A percentile compares a stretch with the other conserved stretches of the same genome.
phyloP scores from a whole-genome alignment of 176 grass and related monocot genomes.

The Thinopyrum elongatum region DNA sequence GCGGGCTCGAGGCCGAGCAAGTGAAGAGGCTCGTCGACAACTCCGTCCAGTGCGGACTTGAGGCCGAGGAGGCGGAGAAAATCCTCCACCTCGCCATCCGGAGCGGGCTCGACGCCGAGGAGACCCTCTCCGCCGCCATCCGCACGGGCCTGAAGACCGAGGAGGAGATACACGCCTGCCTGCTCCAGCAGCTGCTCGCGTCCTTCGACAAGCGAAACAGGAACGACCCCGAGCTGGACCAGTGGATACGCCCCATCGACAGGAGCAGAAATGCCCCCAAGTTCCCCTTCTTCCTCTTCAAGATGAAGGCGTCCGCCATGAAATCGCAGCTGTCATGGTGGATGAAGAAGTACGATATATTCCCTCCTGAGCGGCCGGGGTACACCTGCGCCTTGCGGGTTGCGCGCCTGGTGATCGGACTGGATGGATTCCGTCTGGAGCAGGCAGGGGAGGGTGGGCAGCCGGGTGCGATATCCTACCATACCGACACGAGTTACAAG shows the following conservation, averaged over 20 bases:
- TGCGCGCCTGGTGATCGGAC: not conserved
- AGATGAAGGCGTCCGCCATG: not conserved
- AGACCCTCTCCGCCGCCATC: not conserved
- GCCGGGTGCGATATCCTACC: not conserved
- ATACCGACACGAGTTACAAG: not conserved
- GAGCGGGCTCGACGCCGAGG: not conserved
- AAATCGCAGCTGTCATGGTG: not conserved
- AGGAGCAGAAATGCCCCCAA: not conserved
- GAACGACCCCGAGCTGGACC: not conserved
- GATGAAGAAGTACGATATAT: not conserved
- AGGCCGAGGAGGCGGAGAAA: not conserved
- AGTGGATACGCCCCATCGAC: not conserved
- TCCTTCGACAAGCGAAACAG: not conserved
- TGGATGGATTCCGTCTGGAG: not conserved
- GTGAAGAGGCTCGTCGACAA: not conserved
- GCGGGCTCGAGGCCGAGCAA: not conserved
- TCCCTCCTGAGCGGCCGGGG: not conserved
- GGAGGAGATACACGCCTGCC: not conserved
- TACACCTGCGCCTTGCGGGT: not conserved
- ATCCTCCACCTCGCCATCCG: not conserved
- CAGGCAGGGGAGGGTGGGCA: not conserved
- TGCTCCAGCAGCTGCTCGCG: not conserved
- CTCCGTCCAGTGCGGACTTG: not conserved
- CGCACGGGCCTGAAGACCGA: not conserved
- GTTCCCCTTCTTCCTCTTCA: not conserved